A percentile compares a stretch with the other conserved stretches of the same genome.
Evolutionary conservation across 805 yeast genomes (phyloP).

Genomic region (Isabelozyma heimii): DNA sequence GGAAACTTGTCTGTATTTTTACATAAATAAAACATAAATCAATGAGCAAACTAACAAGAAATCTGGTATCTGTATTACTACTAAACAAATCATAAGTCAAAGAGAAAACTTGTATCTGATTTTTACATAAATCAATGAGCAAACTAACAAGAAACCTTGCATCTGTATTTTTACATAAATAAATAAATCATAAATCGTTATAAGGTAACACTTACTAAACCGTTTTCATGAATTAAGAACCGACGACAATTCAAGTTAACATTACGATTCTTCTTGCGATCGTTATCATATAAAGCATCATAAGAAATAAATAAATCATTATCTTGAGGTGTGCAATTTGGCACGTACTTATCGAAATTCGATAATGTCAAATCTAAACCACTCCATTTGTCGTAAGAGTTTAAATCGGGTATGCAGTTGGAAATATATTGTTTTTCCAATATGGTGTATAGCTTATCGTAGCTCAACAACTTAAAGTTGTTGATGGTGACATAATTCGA

Average conservation of each 20-base stretch:
- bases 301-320: constrained; percentile 11
- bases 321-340: background rate
- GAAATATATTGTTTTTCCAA: constrained; percentile 35
- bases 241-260: constrained; percentile 13
- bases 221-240: constrained; percentile 25
- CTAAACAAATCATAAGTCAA: too few species aligned
- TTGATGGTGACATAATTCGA: constrained; percentile 3
- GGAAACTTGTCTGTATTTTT: background rate
- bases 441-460: constrained; percentile 15
- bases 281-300: constrained; percentile 3
- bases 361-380: constrained; percentile 17
- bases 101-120: too few species aligned
- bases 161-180: background rate
- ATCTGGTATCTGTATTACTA: too few species aligned
- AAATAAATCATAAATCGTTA: background rate
- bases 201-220: constrained; percentile 21
- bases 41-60: too few species aligned
- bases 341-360: constrained; percentile 9
- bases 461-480: constrained; percentile 8
- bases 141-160: too few species aligned
- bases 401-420: constrained; percentile 36
- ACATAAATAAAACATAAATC: background rate
- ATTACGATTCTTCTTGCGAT: background rate
- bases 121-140: too few species aligned
- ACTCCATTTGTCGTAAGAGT: constrained; percentile 38